These are phyloP conservation scores for Cytospora piceicola DNA, from an alignment of 2,329 filamentous ascomycete species.

Conservation along the genomic window DNA sequence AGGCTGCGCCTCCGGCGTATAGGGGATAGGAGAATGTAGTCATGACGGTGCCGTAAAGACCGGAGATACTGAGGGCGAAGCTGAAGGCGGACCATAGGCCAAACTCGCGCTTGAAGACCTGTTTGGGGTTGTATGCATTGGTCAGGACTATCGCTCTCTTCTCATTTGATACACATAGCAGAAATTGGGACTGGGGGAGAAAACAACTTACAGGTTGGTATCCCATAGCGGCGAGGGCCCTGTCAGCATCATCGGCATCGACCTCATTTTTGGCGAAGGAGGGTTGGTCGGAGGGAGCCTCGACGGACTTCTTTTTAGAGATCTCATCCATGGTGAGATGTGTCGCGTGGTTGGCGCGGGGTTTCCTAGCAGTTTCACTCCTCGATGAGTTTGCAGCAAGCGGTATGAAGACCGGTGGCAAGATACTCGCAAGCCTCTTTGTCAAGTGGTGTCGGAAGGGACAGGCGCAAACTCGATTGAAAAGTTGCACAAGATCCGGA, in stretches of 20 bases:
- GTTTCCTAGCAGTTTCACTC: too few species aligned
- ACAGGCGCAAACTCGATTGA: background rate
- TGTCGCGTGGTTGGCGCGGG: background rate
- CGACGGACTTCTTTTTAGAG: slow-evolving; percentile 16
- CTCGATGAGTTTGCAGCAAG: too few species aligned
- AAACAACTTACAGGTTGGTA: slow-evolving; percentile 41
- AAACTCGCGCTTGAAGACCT: slow-evolving; percentile 64
- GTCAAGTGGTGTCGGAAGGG: background rate
- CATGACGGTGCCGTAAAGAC: slow-evolving; percentile 58
- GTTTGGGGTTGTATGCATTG: background rate
- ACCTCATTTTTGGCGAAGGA: slow-evolving; percentile 13
- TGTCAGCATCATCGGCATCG: slow-evolving; percentile 37
- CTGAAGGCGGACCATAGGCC: slow-evolving; percentile 61
- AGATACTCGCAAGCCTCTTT: background rate
- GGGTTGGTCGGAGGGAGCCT: slow-evolving; percentile 4
- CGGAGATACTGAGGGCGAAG: slow-evolving; percentile 61
- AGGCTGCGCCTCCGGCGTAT: slow-evolving; percentile 55
- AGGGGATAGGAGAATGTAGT: slow-evolving; percentile 60
- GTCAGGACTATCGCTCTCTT: background rate
- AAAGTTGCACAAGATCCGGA: background rate
- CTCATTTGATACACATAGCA: background rate
- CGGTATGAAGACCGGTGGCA: background rate
- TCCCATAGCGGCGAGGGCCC: slow-evolving; percentile 42
- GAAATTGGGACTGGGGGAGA: background rate
- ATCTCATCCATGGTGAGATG: slow-evolving; percentile 19